Base-by-base conservation (phyloP, 371 early-diverging fungal species). In the Smittium mucronatum region DNA sequence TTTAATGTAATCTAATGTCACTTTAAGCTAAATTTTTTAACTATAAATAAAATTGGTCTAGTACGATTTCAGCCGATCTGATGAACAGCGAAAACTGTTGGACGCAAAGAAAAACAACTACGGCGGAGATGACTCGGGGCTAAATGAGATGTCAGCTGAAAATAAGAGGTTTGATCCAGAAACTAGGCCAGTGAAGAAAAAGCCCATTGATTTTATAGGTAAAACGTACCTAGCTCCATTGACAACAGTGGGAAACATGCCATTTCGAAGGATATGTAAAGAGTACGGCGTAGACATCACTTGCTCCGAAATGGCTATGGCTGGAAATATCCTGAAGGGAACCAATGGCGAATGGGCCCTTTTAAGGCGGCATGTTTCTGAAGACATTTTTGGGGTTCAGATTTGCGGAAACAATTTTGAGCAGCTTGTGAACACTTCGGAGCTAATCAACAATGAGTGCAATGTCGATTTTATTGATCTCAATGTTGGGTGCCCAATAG, bases 231-330 rank as follows among this genome's bases (percentile, higher is more conserved):
- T 96, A 68, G 98, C 97, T 8, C 98, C 98, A 21, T 80, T 98
- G 72, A 98, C 98, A 0, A 97, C 97, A 1, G 93, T 95, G n/a
- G 97, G 97, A 29, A 96, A 98, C 77, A 81, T 98, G 47, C 97
- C 98, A 35, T 98, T 96, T 84, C 84, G 98, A 15, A 86, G 96
- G 30, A 79, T 96, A 36, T 93, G 94, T 79, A 95, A 95, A 75
- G 86, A 81, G 17, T 93, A 85, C 73, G 98, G 98, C 35, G 97
- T 90, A 0, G 97, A 95, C 75, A 89, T 98, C 60, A 98, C 98
- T 1, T 95, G 97, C 75, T 93, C 93, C 70, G 98, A 97, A 79
- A 97, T 97, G 97, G 93, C 93, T 0, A 79, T 95, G 78, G 85
- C 88, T 15, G 69, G 75, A 36, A 89, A 90, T 71, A 75, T 93